Conservation (phyloP, 176 grass and related monocot genomes). For the Saccharum officinarum region DNA sequence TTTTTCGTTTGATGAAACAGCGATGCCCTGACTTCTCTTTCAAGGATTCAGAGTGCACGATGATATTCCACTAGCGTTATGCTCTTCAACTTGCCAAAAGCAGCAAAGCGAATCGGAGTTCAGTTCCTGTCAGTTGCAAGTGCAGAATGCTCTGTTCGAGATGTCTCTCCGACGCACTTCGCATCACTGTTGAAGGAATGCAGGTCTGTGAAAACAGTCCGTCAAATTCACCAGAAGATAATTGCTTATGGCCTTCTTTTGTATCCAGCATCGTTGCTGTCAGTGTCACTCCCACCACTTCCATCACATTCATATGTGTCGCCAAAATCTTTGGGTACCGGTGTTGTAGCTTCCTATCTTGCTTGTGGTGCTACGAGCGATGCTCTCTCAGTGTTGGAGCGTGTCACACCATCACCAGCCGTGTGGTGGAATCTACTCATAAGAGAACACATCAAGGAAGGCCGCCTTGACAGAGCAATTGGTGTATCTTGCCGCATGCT, state of each 20-base stretch:
- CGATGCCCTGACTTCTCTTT: constrained; percentile 22
- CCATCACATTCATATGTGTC: constrained; percentile 39
- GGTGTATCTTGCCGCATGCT: constrained; percentile 61
- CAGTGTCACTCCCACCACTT: constrained; percentile 33
- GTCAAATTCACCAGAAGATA: constrained; percentile 54
- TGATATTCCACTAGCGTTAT: constrained; percentile 27
- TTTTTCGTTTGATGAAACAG: constrained; percentile 21
- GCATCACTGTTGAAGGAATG: constrained; percentile 51
- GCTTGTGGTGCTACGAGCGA: constrained; percentile 35
- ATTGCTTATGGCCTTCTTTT: constrained; percentile 47
- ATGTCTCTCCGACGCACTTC: constrained; percentile 33
- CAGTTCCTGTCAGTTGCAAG: constrained; percentile 33
- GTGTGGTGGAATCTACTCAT: constrained; percentile 79
- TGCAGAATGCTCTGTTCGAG: constrained; percentile 23
- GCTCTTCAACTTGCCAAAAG: constrained; percentile 25
- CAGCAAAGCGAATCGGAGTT: constrained; percentile 12
- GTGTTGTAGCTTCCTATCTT: constrained; percentile 46
- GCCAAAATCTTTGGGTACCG: constrained; percentile 43
- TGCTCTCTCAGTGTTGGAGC: constrained; percentile 58
- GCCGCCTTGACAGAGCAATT: constrained; percentile 59
- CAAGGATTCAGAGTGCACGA: constrained; percentile 9
- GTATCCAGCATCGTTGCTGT: constrained; percentile 29
- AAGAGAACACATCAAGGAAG: constrained; percentile 58
- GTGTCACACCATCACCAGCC: constrained; percentile 47
- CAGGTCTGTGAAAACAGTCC: constrained; percentile 38